Evolutionary conservation across 805 yeast genomes (phyloP), one percentile per base, ranked within the genome.

Genomic region (Schwanniomyces polymorphus): DNA sequence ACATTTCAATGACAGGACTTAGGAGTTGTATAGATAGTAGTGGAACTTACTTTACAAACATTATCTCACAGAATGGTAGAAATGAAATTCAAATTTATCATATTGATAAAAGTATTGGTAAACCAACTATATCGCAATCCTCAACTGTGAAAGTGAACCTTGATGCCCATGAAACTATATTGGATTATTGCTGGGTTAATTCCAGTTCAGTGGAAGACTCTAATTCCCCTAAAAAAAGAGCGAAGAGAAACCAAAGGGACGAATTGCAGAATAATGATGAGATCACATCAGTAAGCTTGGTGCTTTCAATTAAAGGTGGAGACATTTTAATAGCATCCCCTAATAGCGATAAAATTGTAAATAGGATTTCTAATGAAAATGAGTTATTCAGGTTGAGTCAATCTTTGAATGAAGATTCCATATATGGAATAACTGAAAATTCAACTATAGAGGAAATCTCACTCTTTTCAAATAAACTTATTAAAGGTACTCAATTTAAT

Each of bases 291-390:
- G 43, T 43, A 16, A 60, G 58, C 43, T 59, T 74, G 38, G 69
- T 61, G 3, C 74, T 71, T 27, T 57, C 63, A 9, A 54, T 70
- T 31, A 58, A 57, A 17, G 56, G 55, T 28, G 76, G 77, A 7
- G 76, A 70, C 43, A 62, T 80, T 26, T 56, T 72, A 43, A 59
- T 77, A 7, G 71, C 72, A 44, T 72, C 81, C 2, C 82, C 84
- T 2, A 54, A 60, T 31, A 64, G 67, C 21, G 73, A 70, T 47
- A 73, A 65, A 21, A 55, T 70, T 14, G 58, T 69, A 16, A 63
- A 63, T 47, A 71, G 74, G 49, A 70, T 75, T 26, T 54, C 72
- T 0, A 62, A 60, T 34, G 67, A 58, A 5, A 46, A 58, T 7
- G 56, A 62, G 0, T 46, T 54, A 8, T 54, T 48, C 16, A 46